Conservation (phyloP, 129 eudicot species). For the Lactuca sativa region DNA sequence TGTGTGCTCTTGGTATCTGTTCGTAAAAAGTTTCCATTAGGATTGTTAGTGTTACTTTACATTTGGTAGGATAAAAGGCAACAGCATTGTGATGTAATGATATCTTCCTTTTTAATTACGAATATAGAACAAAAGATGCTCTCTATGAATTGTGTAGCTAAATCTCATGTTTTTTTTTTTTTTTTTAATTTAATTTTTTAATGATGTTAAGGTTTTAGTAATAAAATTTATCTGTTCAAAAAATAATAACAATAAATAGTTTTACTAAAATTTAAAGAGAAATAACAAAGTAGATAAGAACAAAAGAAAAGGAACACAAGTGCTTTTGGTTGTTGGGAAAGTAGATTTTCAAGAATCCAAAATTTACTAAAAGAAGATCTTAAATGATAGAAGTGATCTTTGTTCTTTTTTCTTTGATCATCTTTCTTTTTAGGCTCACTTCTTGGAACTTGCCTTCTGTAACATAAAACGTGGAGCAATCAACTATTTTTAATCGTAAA, state of each 20-base stretch:
- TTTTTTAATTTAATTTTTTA: not conserved
- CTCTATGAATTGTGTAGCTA: not conserved
- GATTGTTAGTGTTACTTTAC: not conserved
- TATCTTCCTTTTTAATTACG: not conserved
- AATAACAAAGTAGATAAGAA: constrained; percentile 2
- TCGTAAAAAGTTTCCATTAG: not conserved
- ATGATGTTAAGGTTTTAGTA: not conserved
- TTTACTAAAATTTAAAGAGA: not conserved
- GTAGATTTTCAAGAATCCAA: constrained; percentile 17
- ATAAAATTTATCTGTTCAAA: too few relatives aligned
- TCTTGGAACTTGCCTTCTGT: constrained; percentile 27
- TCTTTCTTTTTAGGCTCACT: not conserved
- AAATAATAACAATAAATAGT: too few relatives aligned
- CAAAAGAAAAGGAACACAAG: constrained; percentile 1
- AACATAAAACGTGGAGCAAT: constrained; percentile 4
- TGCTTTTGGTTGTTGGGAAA: constrained; percentile 27
- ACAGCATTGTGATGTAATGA: not conserved
- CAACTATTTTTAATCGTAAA: not conserved
- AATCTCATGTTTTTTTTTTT: too few relatives aligned
- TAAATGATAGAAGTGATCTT: constrained; percentile 17
- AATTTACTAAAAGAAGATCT: constrained; percentile 5
- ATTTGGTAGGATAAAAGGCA: not conserved
- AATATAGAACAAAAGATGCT: not conserved
- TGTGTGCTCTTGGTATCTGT: not conserved
- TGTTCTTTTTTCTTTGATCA: constrained; percentile 1